phyloP scores from a whole-genome alignment of 2,329 filamentous ascomycete species.

The Colletotrichum theobromicola region DNA sequence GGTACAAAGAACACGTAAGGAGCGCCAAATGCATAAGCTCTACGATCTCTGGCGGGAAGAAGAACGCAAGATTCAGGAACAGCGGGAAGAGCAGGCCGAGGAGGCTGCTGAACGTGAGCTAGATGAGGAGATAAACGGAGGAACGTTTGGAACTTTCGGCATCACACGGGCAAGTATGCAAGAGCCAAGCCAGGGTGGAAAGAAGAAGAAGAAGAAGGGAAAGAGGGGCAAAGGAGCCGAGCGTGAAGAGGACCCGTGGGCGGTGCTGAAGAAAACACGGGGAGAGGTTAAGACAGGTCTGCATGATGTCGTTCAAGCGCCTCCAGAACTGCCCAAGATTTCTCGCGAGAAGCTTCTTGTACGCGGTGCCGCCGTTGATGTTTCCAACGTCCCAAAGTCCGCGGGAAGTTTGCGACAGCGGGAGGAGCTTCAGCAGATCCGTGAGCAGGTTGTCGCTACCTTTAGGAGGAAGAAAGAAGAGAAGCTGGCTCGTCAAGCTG shows the following conservation, averaged over 20 bases:
- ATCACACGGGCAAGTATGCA: constrained; percentile 40
- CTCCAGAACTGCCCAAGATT: constrained; percentile 70
- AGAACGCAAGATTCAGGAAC: constrained; percentile 66
- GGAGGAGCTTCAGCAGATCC: constrained; percentile 41
- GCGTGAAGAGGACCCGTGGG: constrained; percentile 78
- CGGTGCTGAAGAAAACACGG: constrained; percentile 70
- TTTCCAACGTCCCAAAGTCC: constrained; percentile 41
- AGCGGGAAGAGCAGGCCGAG: constrained; percentile 70
- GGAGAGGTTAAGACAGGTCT: constrained; percentile 58
- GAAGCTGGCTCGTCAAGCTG: background rate
- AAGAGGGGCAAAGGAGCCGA: constrained; percentile 45
- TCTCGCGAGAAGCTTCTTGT: constrained; percentile 36
- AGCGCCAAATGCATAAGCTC: constrained; percentile 81
- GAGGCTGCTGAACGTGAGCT: constrained; percentile 67
- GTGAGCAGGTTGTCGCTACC: constrained; percentile 41
- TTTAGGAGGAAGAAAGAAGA: constrained; percentile 40
- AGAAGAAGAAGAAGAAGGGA: constrained; percentile 48
- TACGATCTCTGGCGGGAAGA: constrained; percentile 79
- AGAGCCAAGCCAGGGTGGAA: constrained; percentile 48
- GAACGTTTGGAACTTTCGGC: constrained; percentile 38
- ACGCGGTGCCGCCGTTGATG: constrained; percentile 37
- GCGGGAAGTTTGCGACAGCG: constrained; percentile 43
- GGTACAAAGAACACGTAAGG: constrained; percentile 78
- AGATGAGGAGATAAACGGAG: constrained; percentile 58
- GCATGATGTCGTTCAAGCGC: constrained; percentile 72